Evolutionary conservation across 1,139 yeast species (phyloP).

Genomic region (Pichia sp.): DNA sequence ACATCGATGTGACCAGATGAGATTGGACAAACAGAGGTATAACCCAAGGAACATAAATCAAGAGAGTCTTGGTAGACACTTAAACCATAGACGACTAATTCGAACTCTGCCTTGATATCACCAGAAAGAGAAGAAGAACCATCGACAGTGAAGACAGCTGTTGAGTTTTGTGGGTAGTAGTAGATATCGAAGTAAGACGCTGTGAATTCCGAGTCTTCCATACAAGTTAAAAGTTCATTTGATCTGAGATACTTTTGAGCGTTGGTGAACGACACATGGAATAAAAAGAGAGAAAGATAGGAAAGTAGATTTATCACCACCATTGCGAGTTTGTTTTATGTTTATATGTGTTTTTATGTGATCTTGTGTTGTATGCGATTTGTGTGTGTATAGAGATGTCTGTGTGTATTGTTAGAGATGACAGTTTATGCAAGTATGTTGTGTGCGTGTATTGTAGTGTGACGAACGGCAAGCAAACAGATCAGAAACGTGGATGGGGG

Average conservation of each 20-base stretch:
- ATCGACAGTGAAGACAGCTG: conserved; percentile 64
- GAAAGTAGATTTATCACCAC: not conserved
- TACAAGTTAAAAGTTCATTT: conserved; percentile 85
- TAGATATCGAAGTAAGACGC: conserved; percentile 82
- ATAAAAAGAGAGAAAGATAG: not conserved
- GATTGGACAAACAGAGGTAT: conserved; percentile 70
- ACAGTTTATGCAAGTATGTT: too few species aligned
- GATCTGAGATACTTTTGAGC: conserved; percentile 43
- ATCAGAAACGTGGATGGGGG: too few species aligned
- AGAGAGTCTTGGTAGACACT: conserved; percentile 54
- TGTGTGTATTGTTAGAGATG: too few species aligned
- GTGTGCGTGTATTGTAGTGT: too few species aligned
- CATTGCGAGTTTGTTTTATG: not conserved
- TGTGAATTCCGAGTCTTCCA: conserved; percentile 85
- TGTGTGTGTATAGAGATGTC: too few species aligned
- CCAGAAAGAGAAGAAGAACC: conserved; percentile 83
- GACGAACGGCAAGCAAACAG: too few species aligned
- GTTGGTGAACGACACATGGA: not conserved
- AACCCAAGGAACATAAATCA: conserved; percentile 60
- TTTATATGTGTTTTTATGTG: too few species aligned
- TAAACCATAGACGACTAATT: conserved; percentile 84
- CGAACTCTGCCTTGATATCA: conserved; percentile 63
- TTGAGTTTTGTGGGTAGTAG: conserved; percentile 62
- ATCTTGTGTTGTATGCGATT: too few species aligned
- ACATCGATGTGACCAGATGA: conserved; percentile 85